Evolutionary conservation across 2,329 filamentous ascomycete genomes (phyloP), one percentile per base, ranked within the genome.

Genomic region (Fusarium sacchari): DNA sequence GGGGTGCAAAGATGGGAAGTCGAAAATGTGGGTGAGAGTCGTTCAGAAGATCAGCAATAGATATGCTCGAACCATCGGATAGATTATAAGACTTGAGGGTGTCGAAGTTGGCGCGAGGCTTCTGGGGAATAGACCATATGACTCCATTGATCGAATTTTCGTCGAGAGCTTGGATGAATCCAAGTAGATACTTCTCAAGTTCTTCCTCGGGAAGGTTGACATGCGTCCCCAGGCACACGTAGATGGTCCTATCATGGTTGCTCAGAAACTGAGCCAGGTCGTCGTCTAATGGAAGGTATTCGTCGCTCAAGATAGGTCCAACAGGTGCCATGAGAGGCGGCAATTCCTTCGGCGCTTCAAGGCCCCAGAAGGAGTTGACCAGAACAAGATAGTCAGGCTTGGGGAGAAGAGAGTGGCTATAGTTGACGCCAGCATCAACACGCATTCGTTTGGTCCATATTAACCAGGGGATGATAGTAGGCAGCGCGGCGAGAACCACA

Each of bases 291-390:
- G 78, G 73, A 8, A 79, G 75, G 50, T 80, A 84, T 20, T 76
- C 68, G 37, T 83, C 81, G 3, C 77, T 68, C 11, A 86, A 75
- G 5, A 85, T 79, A 5, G 84, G 85, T 1, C 84, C 85, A 6
- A 86, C 80, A 3, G 81, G 66, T 6, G 79, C 76, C 30, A 82
- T 79, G 3, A 82, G 73, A 3, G 84, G 84, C 3, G 84, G 84
- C 6, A 86, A 64, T 61, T 86, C 83, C 28, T 81, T 81, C 0
- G 84, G 81, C 3, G 80, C 76, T 57, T 86, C 84, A 13, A 86
- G 76, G 0, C 84, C 84, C 63, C 81, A 84, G 67, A 86, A 86
- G 0, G 83, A 84, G 59, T 86, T 86, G 30, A 86, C 80, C 10
- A 86, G 76, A 5, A 83, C 70, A 7, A 86, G 80, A 50, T 85